Evolutionary conservation across 2,329 filamentous ascomycete species (phyloP), one percentile per base, ranked within the genome.

Genomic region (Celoporthe dispersa): DNA sequence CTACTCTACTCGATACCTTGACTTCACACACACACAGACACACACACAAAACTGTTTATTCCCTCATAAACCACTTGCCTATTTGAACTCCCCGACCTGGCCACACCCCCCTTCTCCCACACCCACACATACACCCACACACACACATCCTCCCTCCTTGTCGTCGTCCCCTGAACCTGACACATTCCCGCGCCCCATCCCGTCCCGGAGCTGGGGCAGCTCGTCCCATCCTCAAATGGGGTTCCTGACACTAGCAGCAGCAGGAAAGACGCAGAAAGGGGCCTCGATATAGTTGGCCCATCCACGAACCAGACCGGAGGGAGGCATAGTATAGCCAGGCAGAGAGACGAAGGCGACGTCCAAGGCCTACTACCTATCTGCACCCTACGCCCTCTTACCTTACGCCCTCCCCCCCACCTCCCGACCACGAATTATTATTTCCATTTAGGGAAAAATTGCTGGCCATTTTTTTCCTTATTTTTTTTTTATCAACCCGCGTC

Each of bases 81-180:
- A 55, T 68, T 60, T 60, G 35, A 67, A 55, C 48, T 39, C 66
- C 22, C 44, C 33, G 57, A 62, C 53, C 57, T 51, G 59, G 31
- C 28, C 44, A 9, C 33, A 44, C 39, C 35, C 44, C 37, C n/a
- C 41, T 22, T 48, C 41, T 37, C 9, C 35, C 35, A 5, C 35
- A 5, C 35, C 4, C 35, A 37, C 35, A 37, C 35, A 39, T 11
- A 8, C 37, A 39, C 37, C 37, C 37, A 39, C 37, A 39, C 37
- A 19, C 22, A 9, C 8, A 7, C 22, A 7, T 8, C 44, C 44
- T n/a, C 41, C 41, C 41, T n/a, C 44, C 44, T 44, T 19, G 16
- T 41, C 39, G 8, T 44, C 41, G 16, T 44, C 41, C 19, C 41
- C 41, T 48, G 41, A 22, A 22, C 41, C 35, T 35, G 41, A 7